phyloP scores from a whole-genome alignment of 202 grass and related monocot species.

The Dendrocalamus latiflorus region DNA sequence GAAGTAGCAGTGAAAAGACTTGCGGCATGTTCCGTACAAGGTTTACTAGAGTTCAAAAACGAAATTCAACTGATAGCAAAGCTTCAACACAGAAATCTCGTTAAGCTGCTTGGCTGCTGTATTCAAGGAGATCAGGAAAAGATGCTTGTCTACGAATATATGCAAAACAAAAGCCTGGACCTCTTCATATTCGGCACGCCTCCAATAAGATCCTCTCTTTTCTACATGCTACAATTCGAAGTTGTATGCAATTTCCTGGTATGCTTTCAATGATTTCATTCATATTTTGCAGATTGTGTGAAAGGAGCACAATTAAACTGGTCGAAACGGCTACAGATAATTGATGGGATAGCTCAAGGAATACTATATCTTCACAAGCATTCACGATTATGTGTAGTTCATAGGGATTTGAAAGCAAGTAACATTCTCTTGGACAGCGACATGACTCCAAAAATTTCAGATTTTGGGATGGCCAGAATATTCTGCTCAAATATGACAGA shows the following conservation, averaged over 20 bases:
- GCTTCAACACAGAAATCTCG: slow-evolving; percentile 44
- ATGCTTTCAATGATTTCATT: neutral
- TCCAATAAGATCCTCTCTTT: neutral
- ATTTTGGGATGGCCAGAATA: slow-evolving; percentile 66
- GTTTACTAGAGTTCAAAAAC: slow-evolving; percentile 47
- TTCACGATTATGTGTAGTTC: slow-evolving; percentile 55
- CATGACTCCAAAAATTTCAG: slow-evolving; percentile 70
- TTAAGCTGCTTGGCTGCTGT: slow-evolving; percentile 39
- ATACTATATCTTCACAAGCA: slow-evolving; percentile 64
- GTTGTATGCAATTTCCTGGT: neutral
- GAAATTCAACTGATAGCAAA: slow-evolving; percentile 55
- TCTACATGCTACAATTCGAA: neutral
- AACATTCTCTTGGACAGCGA: slow-evolving; percentile 57
- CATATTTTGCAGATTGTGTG: slow-evolving; percentile 20
- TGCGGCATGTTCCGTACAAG: slow-evolving; percentile 38
- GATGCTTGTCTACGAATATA: slow-evolving; percentile 56
- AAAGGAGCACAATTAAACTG: slow-evolving; percentile 32
- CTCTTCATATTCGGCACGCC: slow-evolving; percentile 42
- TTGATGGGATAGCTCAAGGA: slow-evolving; percentile 59
- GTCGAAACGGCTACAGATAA: slow-evolving; percentile 44
- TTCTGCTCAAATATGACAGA: slow-evolving; percentile 33
- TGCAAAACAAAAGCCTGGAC: slow-evolving; percentile 61
- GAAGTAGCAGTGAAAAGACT: slow-evolving; percentile 58
- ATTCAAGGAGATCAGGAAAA: slow-evolving; percentile 46
- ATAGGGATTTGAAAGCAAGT: slow-evolving; percentile 73